Conservation (phyloP, 2,329 filamentous ascomycete genomes). For the Alternaria ventricosa region DNA sequence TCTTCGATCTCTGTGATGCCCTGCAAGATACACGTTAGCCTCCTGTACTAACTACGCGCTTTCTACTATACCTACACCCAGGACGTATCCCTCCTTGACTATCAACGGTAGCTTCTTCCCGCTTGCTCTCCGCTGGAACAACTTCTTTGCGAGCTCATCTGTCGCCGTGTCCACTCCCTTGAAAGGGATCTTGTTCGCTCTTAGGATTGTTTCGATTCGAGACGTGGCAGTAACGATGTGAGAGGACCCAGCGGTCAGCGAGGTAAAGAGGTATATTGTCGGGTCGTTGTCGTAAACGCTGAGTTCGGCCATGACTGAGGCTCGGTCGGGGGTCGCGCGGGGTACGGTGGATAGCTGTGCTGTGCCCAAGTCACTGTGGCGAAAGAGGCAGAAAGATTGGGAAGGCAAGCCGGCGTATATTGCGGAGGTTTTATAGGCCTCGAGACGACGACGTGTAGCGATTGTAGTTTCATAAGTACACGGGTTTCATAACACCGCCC, state of each 20-base stretch:
- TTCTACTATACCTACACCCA: constrained; percentile 71
- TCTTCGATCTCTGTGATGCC: constrained; percentile 95
- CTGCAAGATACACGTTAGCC: constrained; percentile 54
- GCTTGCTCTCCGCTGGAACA: constrained; percentile 84
- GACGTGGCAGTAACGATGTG: constrained; percentile 97
- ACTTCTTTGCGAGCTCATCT: constrained; percentile 83
- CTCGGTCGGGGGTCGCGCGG: constrained; percentile 1
- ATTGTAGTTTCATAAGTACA: constrained; percentile 12
- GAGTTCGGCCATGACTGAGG: constrained; percentile 47
- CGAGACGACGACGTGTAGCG: constrained; percentile 8
- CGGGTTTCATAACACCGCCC: neutral
- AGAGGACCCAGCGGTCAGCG: constrained; percentile 90
- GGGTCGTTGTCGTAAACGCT: constrained; percentile 54
- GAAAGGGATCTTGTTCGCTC: constrained; percentile 93
- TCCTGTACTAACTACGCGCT: neutral
- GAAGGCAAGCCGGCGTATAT: neutral
- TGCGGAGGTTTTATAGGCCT: neutral
- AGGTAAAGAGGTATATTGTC: constrained; percentile 90
- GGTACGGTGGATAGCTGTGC: neutral
- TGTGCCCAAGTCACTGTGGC: neutral
- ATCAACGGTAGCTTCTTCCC: constrained; percentile 89
- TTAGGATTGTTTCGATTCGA: constrained; percentile 93
- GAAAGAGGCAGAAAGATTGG: neutral
- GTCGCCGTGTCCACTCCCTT: constrained; percentile 90
- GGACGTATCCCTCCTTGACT: constrained; percentile 82